Percentiles rank a stretch among this genome's conserved stretches.
phyloP scores from a whole-genome alignment of 2,329 filamentous ascomycete species.

The Aspergillus pseudonomiae region DNA sequence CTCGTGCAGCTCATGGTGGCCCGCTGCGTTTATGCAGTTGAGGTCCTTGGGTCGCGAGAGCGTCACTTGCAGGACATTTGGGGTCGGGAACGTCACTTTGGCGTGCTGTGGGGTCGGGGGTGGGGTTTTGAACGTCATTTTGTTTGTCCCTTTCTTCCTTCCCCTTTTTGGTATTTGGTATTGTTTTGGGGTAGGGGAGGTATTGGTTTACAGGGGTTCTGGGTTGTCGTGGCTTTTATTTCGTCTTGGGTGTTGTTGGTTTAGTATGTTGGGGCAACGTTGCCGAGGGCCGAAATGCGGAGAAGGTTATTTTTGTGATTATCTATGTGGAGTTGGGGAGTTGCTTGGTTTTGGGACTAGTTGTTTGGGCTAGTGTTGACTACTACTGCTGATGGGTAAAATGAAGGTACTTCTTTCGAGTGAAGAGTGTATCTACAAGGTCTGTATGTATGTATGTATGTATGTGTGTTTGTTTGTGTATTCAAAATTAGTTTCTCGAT shows the following conservation, averaged over 20 bases:
- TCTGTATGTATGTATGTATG: too few relatives aligned
- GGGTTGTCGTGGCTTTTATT: neutral
- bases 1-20: constrained; percentile 45
- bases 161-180: constrained; percentile 1
- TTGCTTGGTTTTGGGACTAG: neutral
- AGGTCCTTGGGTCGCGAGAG: constrained; percentile 47
- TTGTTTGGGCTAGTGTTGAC: neutral
- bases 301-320: constrained; percentile 9
- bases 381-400: neutral
- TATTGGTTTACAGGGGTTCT: neutral
- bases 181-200: neutral
- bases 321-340: neutral
- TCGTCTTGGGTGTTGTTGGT: neutral
- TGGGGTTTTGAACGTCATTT: constrained; percentile 33
- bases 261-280: neutral
- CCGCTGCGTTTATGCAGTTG: constrained; percentile 49
- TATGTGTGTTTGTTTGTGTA: neutral
- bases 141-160: neutral
- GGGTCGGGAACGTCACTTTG: constrained; percentile 46
- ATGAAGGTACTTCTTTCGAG: neutral
- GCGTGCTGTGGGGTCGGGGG: constrained; percentile 37
- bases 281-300: constrained; percentile 18
- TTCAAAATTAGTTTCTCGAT: neutral
- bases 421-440: neutral
- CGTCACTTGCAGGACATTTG: constrained; percentile 52